A percentile compares a stretch with the other conserved stretches of the same genome.
Conservation (phyloP, 2,329 filamentous ascomycete species). For the Trichoderma harzianum region DNA sequence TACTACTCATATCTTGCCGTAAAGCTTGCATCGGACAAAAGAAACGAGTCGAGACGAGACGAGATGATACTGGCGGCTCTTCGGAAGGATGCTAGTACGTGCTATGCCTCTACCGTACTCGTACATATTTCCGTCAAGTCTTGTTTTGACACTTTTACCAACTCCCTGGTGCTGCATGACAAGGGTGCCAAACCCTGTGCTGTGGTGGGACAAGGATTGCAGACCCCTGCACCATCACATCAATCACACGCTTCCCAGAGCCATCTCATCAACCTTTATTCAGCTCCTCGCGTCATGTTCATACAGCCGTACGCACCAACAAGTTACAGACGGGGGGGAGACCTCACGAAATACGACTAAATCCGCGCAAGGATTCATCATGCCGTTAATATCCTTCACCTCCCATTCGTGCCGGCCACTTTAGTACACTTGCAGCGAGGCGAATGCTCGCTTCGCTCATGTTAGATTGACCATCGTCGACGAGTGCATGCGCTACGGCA, state of each 20-base stretch:
- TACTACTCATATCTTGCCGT: too few species aligned
- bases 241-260: constrained; percentile 9
- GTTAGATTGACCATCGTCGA: background rate
- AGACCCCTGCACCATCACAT: constrained; percentile 12
- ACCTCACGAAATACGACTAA: background rate
- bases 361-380: background rate
- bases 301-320: background rate
- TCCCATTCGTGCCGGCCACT: background rate
- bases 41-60: background rate
- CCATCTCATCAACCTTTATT: constrained; percentile 14
- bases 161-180: constrained; percentile 15
- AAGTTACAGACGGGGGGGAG: background rate
- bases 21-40: background rate
- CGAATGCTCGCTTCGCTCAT: constrained; percentile 5
- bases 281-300: constrained; percentile 9
- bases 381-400: constrained; percentile 12
- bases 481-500: background rate
- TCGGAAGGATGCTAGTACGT: background rate
- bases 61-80: background rate
- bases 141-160: constrained; percentile 12
- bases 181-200: background rate
- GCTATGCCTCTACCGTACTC: background rate
- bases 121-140: constrained; percentile 8
- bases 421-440: background rate
- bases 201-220: background rate